Conservation (phyloP, 306 rosid species). For the Acacia crassicarpa region DNA sequence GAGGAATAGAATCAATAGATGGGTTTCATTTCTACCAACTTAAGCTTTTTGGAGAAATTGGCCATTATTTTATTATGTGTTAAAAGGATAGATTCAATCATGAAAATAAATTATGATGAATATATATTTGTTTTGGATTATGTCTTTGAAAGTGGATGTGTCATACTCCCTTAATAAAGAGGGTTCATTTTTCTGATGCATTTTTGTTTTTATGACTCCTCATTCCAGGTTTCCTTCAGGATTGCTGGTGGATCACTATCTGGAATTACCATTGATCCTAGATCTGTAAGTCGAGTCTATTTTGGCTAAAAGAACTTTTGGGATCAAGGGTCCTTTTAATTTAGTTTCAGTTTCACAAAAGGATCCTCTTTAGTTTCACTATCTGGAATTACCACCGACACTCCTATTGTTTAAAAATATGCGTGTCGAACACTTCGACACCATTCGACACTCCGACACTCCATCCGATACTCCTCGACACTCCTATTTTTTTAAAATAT, state of each 20-base stretch:
- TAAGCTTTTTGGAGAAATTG: conserved; percentile 5
- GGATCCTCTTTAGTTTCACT: too few species aligned
- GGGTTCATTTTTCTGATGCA: conserved; percentile 23
- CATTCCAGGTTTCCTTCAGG: conserved; percentile 75
- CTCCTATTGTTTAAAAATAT: too few species aligned
- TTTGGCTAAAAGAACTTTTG: conserved; percentile 19
- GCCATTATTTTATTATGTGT: conserved; percentile 8
- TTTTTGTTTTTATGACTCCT: conserved; percentile 18
- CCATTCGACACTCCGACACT: too few species aligned
- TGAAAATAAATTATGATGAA: neutral
- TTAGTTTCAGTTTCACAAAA: conserved; percentile 22
- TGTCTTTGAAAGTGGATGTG: conserved; percentile 7
- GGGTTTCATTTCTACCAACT: conserved; percentile 1
- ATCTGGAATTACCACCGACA: too few species aligned
- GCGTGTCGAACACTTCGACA: too few species aligned
- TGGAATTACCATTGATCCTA: conserved; percentile 75
- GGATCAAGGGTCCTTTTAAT: conserved; percentile 18
- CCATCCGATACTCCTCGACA: too few species aligned
- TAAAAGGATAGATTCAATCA: neutral
- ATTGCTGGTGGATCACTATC: conserved; percentile 85
- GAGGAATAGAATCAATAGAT: neutral
- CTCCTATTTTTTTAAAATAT: too few species aligned
- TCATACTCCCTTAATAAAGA: conserved; percentile 1
- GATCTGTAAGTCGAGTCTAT: conserved; percentile 66
- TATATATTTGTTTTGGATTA: conserved; percentile 16